phyloP scores from a whole-genome alignment of 2,329 filamentous ascomycete genomes.

The Fusarium citri region DNA sequence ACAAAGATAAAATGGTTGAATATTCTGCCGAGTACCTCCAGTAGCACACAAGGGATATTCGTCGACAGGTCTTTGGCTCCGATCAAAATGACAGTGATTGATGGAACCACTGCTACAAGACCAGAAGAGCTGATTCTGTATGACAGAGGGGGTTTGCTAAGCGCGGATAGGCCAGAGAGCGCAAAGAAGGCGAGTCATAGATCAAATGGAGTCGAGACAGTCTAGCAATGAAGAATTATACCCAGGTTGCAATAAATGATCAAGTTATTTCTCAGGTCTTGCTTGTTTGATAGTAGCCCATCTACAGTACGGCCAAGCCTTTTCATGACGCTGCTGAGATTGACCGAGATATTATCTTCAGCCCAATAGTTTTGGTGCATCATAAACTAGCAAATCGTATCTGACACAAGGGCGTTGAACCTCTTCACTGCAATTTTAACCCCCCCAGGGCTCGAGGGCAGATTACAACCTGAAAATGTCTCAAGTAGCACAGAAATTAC shows the following conservation, averaged over 20 bases:
- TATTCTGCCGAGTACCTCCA: not conserved
- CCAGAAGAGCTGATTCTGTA: not conserved
- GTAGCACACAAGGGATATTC: not conserved
- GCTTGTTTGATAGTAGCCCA: not conserved
- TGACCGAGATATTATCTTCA: too few species aligned
- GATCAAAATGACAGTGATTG: not conserved
- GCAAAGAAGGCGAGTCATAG: not conserved
- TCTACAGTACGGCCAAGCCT: too few species aligned
- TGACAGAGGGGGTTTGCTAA: slow-evolving; percentile 2
- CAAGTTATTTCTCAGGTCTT: not conserved
- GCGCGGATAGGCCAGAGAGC: not conserved
- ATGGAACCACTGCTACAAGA: not conserved
- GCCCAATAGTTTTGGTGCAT: too few species aligned
- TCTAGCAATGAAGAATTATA: not conserved
- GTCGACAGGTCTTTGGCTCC: not conserved
- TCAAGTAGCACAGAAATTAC: too few species aligned
- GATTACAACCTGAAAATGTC: too few species aligned
- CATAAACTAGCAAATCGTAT: too few species aligned
- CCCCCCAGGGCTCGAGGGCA: too few species aligned
- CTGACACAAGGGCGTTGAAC: too few species aligned
- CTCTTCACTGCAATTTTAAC: too few species aligned
- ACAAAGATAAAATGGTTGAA: not conserved
- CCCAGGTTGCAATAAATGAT: not conserved
- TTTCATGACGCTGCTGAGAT: too few species aligned
- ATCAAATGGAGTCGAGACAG: not conserved